phyloP scores from a whole-genome alignment of 2,329 filamentous ascomycete species.

The Reticulascus tulasneorum region DNA sequence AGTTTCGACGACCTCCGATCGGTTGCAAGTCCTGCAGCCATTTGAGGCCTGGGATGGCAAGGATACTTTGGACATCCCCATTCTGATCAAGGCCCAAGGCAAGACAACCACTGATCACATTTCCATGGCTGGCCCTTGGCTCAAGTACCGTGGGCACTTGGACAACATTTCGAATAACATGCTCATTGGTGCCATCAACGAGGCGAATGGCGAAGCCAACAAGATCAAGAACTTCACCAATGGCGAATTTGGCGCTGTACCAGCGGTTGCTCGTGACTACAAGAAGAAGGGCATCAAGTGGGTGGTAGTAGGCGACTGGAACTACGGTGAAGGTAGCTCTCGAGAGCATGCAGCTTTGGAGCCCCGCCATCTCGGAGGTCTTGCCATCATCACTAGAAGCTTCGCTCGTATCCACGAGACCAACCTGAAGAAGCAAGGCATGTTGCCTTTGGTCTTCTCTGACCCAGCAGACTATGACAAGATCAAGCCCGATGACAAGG shows the following conservation, averaged over 20 bases:
- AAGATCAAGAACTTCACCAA: constrained; percentile 90
- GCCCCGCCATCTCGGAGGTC: constrained; percentile 92
- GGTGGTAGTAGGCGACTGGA: constrained; percentile 99
- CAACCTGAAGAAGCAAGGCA: constrained; percentile 99
- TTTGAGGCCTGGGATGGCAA: constrained; percentile 91
- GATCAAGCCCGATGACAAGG: constrained; percentile 87
- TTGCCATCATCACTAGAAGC: constrained; percentile 91
- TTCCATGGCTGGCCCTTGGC: constrained; percentile 93
- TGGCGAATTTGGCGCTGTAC: constrained; percentile 81
- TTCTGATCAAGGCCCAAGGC: constrained; percentile 93
- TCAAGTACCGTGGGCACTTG: constrained; percentile 97
- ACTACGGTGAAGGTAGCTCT: constrained; percentile 96
- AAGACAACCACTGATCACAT: constrained; percentile 98
- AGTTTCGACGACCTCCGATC: constrained; percentile 85
- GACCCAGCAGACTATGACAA: constrained; percentile 97
- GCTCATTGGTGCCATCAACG: constrained; percentile 95
- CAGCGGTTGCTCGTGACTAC: constrained; percentile 94
- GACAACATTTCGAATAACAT: constrained; percentile 99
- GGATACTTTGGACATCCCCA: constrained; percentile 77
- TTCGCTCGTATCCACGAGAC: constrained; percentile 99
- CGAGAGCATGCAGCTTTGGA: constrained; percentile 98
- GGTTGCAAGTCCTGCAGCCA: constrained; percentile 85
- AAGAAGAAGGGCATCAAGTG: constrained; percentile 95
- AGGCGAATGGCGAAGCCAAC: constrained; percentile 94
- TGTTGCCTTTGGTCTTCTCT: constrained; percentile 95